Evolutionary conservation across 768 basidiomycete genomes (phyloP), one percentile per base, ranked within the genome.

Genomic region (Tremella yokohamensis): DNA sequence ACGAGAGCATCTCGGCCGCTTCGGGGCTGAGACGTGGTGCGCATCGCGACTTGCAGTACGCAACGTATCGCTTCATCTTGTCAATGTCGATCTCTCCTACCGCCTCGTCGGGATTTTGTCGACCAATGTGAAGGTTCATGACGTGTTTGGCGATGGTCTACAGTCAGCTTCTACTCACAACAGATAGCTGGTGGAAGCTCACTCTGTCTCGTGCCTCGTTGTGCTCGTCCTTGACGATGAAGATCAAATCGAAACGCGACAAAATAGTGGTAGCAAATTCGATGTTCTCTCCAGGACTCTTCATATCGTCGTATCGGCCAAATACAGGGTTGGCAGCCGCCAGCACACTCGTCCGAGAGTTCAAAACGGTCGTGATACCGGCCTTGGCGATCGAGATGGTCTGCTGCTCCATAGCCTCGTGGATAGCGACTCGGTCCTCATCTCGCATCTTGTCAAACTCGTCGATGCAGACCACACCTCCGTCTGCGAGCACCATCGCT

Each of bases 361-460:
- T 99, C 11, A 99, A 79, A 6, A 97, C 90, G 1, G 94, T 99
- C 0, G 96, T 97, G 56, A 99, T 99, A 61, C 94, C 96, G 8
- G 51, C 51, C 37, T 52, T 52, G 16, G 94, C 94, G 63, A 99
- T 97, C 1, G 96, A 98, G 66, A 99, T 98, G 0, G 96, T 99
- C 72, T 98, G 94, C 72, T 99, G 96, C 71, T 99, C 96, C 96
- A 99, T 99, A 13, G 94, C 96, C 79, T 98, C 96, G 77, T 98
- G 96, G 59, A 98, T 98, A 0, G 96, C 96, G 3, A 98, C 96
- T 55, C 96, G 85, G 75, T 99, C 96, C 77, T 98, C 94, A 66
- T 99, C 96, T 39, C 94, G 82, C 96, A 99, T 99, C 80, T 99
- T 99, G 79, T 99, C 96, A 68, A 99, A 99, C 76, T 99, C 96